A percentile compares a stretch with the other conserved stretches of the same genome.
These are phyloP conservation scores for Podospora pseudopauciseta DNA, from an alignment of 495 filamentous ascomycete genomes.

Conservation along the genomic window DNA sequence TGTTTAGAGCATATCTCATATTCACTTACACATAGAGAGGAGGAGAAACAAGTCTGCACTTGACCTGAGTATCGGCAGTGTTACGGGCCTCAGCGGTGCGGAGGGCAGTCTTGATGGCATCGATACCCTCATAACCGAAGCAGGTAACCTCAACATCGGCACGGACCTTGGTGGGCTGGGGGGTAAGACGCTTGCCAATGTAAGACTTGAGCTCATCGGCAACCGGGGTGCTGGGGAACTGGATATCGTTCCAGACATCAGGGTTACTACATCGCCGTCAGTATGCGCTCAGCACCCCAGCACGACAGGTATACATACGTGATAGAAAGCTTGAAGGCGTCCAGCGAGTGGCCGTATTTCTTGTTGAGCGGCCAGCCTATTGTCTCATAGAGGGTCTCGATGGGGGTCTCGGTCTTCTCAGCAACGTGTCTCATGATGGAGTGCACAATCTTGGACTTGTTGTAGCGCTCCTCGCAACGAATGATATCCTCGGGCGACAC, in stretches of 20 bases:
- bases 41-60: conserved; percentile 92
- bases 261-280: conserved; percentile 62
- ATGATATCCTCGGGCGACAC: conserved; percentile 96
- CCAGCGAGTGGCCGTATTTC: conserved; percentile 93
- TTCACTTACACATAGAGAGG: conserved; percentile 73
- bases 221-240: conserved; percentile 82
- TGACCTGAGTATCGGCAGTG: conserved; percentile 86
- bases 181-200: conserved; percentile 92
- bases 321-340: conserved; percentile 98
- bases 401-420: conserved; percentile 90
- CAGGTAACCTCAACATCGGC: conserved; percentile 97
- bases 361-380: conserved; percentile 98
- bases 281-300: neutral
- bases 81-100: conserved; percentile 84
- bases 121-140: conserved; percentile 97
- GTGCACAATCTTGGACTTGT: conserved; percentile 99
- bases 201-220: conserved; percentile 84
- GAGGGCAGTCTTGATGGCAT: conserved; percentile 88
- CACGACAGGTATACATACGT: conserved; percentile 57
- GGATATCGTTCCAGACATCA: conserved; percentile 88
- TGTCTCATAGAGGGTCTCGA: conserved; percentile 85
- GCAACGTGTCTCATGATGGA: conserved; percentile 97
- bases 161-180: conserved; percentile 95
- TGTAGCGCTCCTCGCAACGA: conserved; percentile 98
- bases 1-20: too few relatives aligned